Evolutionary conservation across 1,284 basidiomycete genomes (phyloP), one percentile per base, ranked within the genome.

Genomic region (Trichosporon faecale): DNA sequence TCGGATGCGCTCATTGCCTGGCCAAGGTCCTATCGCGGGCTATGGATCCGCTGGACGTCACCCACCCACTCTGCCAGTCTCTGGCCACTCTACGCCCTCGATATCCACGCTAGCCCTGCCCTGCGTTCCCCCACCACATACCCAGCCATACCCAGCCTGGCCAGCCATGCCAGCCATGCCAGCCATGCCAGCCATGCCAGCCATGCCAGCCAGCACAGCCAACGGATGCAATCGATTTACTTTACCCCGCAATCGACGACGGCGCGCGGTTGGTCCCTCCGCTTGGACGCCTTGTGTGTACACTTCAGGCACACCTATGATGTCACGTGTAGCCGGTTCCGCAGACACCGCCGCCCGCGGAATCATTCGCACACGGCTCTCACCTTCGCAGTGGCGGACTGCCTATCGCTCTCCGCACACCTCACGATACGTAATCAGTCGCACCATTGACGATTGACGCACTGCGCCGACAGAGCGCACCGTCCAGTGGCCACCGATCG

Each of bases 401-500:
- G 49, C 21, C 9, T 2, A 6, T 18, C n/a, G 5, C 21, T 23
- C 49, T 52, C 49, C 49, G 49, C 46, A 3, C 8, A 18, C 12
- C 49, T 21, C 18, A 1, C 49, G 21, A 25, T 52, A 52, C 49
- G 49, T 61, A 61, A 61, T 61, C 57, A 31, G 29, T 61, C 57
- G 29, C 57, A 61, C 57, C 57, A 61, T 25, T 23, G n/a, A n/a
- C 40, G 7, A 14, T 25, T 55, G 57, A 33, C 57, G 57, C 57
- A 61, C 57, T 12, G 55, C 23, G 27, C 23, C 23, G 44, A 52
- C 49, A 21, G 49, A 52, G 49, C 49, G 49, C 49, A 21, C 21
- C 11, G 52, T 57, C 57, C 57, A n/a, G 29, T 61, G 57, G 57
- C 57, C 57, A 61, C 57, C 57, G 27, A 21, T 61, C 57, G 27